Percentiles rank a stretch among this genome's conserved stretches.
Evolutionary conservation across 1,284 basidiomycete species (phyloP).

Genomic region (Sanguinoderma infundibulare): DNA sequence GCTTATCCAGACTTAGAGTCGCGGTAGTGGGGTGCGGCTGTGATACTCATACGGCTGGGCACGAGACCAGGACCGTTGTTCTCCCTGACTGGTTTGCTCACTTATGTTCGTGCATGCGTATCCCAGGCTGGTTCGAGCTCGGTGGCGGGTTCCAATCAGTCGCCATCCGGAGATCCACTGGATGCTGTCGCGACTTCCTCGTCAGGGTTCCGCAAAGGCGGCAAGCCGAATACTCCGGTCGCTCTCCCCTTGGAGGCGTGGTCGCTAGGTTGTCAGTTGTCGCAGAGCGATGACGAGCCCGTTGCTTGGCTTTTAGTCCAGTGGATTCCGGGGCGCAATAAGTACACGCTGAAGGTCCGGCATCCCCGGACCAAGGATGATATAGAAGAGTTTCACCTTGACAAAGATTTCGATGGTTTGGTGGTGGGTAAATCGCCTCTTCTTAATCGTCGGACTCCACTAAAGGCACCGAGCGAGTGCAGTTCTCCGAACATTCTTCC

Average conservation of each 20-base stretch:
- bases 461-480: background rate
- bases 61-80: too few species aligned
- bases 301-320: constrained; percentile 7
- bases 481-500: constrained; percentile 2
- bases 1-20: too few species aligned
- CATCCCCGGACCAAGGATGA: background rate
- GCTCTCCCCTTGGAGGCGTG: constrained; percentile 18
- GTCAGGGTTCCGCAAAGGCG: constrained; percentile 15
- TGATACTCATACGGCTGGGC: too few species aligned
- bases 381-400: background rate
- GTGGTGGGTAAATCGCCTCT: constrained; percentile 10
- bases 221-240: background rate
- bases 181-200: constrained; percentile 13
- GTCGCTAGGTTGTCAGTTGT: constrained; percentile 17
- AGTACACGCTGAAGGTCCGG: background rate
- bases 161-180: background rate
- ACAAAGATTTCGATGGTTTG: constrained; percentile 6
- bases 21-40: too few species aligned
- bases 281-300: constrained; percentile 6
- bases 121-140: too few species aligned
- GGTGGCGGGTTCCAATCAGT: too few species aligned
- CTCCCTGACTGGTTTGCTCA: too few species aligned
- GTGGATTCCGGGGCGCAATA: background rate
- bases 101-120: background rate
- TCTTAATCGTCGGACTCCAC: background rate